Percentiles rank a stretch among this genome's conserved stretches.
These are phyloP conservation scores for Gossypium rotundifolium DNA, from an alignment of 345 rosid species.

Conservation along the genomic window DNA sequence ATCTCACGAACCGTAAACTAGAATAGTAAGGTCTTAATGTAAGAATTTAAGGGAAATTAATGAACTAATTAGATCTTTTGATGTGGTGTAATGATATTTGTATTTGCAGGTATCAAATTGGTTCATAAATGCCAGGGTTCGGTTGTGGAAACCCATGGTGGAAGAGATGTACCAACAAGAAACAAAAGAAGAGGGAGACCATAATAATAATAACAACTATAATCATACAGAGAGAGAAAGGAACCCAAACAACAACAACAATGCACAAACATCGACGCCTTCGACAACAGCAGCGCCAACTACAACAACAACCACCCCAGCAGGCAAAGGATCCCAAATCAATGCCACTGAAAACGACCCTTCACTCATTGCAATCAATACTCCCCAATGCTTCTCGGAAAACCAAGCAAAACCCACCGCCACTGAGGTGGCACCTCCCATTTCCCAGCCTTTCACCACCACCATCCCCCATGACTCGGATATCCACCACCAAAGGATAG, in stretches of 20 bases:
- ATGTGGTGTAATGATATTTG: not conserved
- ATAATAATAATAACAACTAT: slow-evolving; percentile 18
- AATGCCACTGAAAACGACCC: slow-evolving; percentile 67
- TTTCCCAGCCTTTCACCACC: slow-evolving; percentile 26
- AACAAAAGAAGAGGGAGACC: slow-evolving; percentile 44
- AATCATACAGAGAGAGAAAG: slow-evolving; percentile 28
- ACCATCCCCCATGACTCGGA: slow-evolving; percentile 8
- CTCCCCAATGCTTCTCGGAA: slow-evolving; percentile 43
- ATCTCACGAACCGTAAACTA: not conserved
- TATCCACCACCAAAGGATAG: slow-evolving; percentile 4
- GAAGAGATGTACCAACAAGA: slow-evolving; percentile 99
- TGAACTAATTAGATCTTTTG: too few species aligned
- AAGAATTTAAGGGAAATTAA: too few species aligned
- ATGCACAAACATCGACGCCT: slow-evolving; percentile 58
- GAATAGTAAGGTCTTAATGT: too few species aligned
- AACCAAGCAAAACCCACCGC: slow-evolving; percentile 30
- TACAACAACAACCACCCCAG: slow-evolving; percentile 33
- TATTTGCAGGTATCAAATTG: slow-evolving; percentile 81
- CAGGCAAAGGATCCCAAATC: slow-evolving; percentile 54
- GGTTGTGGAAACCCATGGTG: slow-evolving; percentile 99
- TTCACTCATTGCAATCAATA: slow-evolving; percentile 45
- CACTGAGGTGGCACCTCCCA: slow-evolving; percentile 23
- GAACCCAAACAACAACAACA: slow-evolving; percentile 23
- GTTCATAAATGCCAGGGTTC: slow-evolving; percentile 98
- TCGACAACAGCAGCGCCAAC: slow-evolving; percentile 28